phyloP scores from a whole-genome alignment of 2,329 filamentous ascomycete genomes.

The Pseudophaeomoniella oleicola region DNA sequence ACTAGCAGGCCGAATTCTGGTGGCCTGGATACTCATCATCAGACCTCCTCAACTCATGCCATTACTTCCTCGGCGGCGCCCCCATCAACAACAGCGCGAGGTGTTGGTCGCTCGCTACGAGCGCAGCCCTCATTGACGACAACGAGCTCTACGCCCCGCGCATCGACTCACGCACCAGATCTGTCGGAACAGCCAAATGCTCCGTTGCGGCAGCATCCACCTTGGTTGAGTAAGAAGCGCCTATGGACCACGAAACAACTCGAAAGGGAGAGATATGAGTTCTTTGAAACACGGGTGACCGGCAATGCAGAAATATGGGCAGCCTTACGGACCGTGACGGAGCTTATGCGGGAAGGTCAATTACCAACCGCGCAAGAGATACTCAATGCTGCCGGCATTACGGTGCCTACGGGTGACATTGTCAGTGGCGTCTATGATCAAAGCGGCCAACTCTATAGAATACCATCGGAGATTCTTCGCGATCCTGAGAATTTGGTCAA shows the following conservation, averaged over 20 bases:
- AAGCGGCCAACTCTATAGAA: constrained; percentile 52
- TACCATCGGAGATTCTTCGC: constrained; percentile 54
- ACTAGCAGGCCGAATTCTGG: background rate
- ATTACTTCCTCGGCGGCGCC: background rate
- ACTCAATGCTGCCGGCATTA: constrained; percentile 62
- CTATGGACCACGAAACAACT: constrained; percentile 58
- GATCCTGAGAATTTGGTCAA: constrained; percentile 46
- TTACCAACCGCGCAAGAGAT: constrained; percentile 64
- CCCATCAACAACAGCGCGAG: background rate
- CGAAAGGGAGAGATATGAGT: constrained; percentile 59
- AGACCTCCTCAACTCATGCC: background rate
- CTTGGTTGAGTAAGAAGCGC: constrained; percentile 48
- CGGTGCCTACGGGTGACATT: constrained; percentile 57
- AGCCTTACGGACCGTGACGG: constrained; percentile 52
- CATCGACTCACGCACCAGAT: background rate
- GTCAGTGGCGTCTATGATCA: constrained; percentile 59
- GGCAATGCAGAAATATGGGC: constrained; percentile 69
- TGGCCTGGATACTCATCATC: background rate
- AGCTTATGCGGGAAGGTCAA: constrained; percentile 49
- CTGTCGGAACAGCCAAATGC: constrained; percentile 51
- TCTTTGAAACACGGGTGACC: constrained; percentile 80
- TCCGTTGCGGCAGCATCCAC: constrained; percentile 47
- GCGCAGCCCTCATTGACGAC: background rate
- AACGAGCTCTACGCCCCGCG: background rate
- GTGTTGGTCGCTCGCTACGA: background rate